These are phyloP conservation scores for Scedosporium dehoogii DNA, from an alignment of 2,329 filamentous ascomycete species.

Conservation along the genomic window DNA sequence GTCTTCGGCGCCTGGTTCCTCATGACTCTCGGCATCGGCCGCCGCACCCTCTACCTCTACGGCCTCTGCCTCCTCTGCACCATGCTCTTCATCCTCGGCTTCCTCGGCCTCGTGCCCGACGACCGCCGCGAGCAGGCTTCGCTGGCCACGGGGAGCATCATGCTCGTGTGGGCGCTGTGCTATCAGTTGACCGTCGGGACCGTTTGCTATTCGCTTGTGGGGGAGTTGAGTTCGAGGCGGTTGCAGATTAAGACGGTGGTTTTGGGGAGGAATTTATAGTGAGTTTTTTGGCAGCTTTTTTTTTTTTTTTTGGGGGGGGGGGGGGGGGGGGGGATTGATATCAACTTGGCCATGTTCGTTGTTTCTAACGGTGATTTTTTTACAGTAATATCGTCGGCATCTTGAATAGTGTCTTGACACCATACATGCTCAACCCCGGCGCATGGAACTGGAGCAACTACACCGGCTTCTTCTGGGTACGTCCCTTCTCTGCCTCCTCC, in stretches of 20 bases:
- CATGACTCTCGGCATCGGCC: slow-evolving; percentile 30
- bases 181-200: slow-evolving; percentile 20
- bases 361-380: too few relatives aligned
- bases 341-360: too few relatives aligned
- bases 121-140: slow-evolving; percentile 49
- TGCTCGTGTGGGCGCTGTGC: slow-evolving; percentile 51
- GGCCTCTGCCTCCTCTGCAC: slow-evolving; percentile 33
- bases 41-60: slow-evolving; percentile 31
- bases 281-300: too few relatives aligned
- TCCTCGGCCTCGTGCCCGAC: slow-evolving; percentile 56
- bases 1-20: slow-evolving; percentile 33
- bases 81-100: slow-evolving; percentile 41
- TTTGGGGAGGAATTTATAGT: slow-evolving; percentile 61
- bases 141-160: slow-evolving; percentile 62
- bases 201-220: slow-evolving; percentile 80
- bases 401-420: slow-evolving; percentile 19
- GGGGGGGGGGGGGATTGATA: too few relatives aligned
- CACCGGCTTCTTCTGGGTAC: slow-evolving; percentile 29
- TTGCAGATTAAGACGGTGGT: slow-evolving; percentile 46
- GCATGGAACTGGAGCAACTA: slow-evolving; percentile 24
- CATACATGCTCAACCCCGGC: slow-evolving; percentile 23
- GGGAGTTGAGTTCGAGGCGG: slow-evolving; percentile 71
- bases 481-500: too few relatives aligned
- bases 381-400: slow-evolving; percentile 26
- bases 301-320: too few relatives aligned